Conservation (phyloP, 2,329 filamentous ascomycete genomes). For the Colletotrichum sp. region DNA sequence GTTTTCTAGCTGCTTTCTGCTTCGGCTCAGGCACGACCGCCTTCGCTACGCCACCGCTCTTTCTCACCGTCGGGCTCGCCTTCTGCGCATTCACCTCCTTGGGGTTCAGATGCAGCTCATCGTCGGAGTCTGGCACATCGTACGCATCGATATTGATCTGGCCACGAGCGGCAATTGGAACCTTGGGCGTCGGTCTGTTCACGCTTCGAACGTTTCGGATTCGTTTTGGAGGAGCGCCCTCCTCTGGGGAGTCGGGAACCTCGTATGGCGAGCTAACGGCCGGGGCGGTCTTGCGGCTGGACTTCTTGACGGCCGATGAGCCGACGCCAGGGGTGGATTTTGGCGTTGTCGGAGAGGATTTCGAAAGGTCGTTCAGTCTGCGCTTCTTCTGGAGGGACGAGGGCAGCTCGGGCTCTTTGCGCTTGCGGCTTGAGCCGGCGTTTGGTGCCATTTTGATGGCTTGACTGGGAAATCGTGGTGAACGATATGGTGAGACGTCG, state of each 20-base stretch:
- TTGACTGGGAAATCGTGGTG: background rate
- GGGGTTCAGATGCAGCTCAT: conserved; percentile 16
- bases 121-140: conserved; percentile 28
- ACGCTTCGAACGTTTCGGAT: conserved; percentile 14
- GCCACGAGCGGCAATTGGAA: conserved; percentile 5
- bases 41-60: background rate
- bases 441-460: background rate
- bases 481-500: background rate
- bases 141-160: conserved; percentile 3
- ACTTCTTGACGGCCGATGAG: background rate
- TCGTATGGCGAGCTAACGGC: conserved; percentile 20
- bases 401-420: conserved; percentile 2
- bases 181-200: conserved; percentile 11
- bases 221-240: conserved; percentile 20
- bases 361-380: conserved; percentile 32
- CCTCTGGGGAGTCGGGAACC: conserved; percentile 26
- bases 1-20: background rate
- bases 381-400: conserved; percentile 18
- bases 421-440: conserved; percentile 7
- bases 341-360: conserved; percentile 33
- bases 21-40: background rate
- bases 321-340: conserved; percentile 5
- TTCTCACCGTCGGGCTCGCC: conserved; percentile 12
- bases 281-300: background rate
- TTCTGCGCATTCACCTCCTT: background rate